phyloP scores from a whole-genome alignment of 1,139 yeast species.

The Debaryomyces psychrophilus region DNA sequence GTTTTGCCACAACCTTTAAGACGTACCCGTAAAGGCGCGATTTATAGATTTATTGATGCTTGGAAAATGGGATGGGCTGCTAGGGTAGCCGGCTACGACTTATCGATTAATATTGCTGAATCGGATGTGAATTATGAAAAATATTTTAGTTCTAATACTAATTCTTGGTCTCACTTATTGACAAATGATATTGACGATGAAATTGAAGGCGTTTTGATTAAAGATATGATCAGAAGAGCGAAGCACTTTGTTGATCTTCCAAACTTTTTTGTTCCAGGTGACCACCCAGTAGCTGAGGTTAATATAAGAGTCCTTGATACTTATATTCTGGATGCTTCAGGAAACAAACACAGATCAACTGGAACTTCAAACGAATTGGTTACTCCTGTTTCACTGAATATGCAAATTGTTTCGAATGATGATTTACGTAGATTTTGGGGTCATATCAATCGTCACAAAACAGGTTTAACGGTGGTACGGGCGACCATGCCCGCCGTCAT shows the following conservation, averaged over 20 bases:
- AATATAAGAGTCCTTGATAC: neutral
- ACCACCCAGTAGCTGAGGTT: neutral
- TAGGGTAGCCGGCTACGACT: neutral
- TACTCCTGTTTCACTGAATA: neutral
- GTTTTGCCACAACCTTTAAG: conserved; percentile 3
- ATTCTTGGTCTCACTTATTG: neutral
- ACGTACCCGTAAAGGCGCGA: conserved; percentile 1
- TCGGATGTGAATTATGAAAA: neutral
- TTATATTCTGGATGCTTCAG: neutral
- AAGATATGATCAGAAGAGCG: conserved; percentile 2
- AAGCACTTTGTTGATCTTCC: conserved; percentile 4
- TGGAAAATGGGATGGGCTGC: conserved; percentile 7
- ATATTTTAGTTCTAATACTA: neutral
- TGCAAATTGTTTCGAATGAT: conserved; percentile 2
- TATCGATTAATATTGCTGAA: neutral
- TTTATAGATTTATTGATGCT: neutral
- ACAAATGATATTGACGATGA: conserved; percentile 1
- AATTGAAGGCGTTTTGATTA: conserved; percentile 3
- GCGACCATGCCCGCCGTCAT: neutral
- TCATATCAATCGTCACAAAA: neutral
- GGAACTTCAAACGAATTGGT: conserved; percentile 5
- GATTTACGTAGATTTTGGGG: conserved; percentile 5
- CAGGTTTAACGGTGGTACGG: conserved; percentile 1
- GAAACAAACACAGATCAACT: neutral
- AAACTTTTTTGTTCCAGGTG: conserved; percentile 2